Evolutionary conservation across 805 yeast species (phyloP).

Genomic region (Zygotorulaspora florentina): DNA sequence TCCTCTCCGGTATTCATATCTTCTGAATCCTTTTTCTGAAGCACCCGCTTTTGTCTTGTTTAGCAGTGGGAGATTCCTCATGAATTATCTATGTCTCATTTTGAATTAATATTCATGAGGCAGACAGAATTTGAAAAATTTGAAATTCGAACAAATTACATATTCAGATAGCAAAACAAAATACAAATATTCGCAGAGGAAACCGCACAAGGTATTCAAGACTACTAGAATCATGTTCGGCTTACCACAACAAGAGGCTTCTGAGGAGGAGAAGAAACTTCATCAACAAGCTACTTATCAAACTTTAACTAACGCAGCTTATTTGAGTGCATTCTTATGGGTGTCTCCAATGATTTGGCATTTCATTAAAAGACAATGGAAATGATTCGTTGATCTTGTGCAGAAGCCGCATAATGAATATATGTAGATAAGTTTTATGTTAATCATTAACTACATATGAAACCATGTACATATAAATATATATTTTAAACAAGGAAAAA

Average conservation of each 20-base stretch:
- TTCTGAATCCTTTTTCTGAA: too few relatives aligned
- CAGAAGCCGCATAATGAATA: not conserved
- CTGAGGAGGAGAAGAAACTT: conserved; percentile 62
- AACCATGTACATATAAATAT: not conserved
- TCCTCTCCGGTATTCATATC: conserved; percentile 9
- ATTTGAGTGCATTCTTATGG: conserved; percentile 62
- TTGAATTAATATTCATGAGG: too few relatives aligned
- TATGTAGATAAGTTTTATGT: not conserved
- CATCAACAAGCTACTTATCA: conserved; percentile 60
- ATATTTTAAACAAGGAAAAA: conserved; percentile 1
- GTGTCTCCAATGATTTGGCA: conserved; percentile 35
- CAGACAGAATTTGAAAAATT: not conserved
- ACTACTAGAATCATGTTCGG: conserved; percentile 40
- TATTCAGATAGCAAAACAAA: not conserved
- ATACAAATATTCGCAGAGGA: not conserved
- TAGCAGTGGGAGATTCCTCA: too few relatives aligned
- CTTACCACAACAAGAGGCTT: conserved; percentile 47
- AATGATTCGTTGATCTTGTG: conserved; percentile 12
- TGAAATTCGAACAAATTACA: not conserved
- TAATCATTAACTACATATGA: not conserved
- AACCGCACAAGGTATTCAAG: not conserved
- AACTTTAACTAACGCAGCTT: conserved; percentile 56
- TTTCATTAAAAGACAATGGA: conserved; percentile 35
- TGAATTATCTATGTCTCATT: too few relatives aligned
- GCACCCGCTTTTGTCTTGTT: too few relatives aligned